These are phyloP conservation scores for Trichocladium uniseriatum DNA, from an alignment of 495 filamentous ascomycete genomes.

Conservation along the genomic window DNA sequence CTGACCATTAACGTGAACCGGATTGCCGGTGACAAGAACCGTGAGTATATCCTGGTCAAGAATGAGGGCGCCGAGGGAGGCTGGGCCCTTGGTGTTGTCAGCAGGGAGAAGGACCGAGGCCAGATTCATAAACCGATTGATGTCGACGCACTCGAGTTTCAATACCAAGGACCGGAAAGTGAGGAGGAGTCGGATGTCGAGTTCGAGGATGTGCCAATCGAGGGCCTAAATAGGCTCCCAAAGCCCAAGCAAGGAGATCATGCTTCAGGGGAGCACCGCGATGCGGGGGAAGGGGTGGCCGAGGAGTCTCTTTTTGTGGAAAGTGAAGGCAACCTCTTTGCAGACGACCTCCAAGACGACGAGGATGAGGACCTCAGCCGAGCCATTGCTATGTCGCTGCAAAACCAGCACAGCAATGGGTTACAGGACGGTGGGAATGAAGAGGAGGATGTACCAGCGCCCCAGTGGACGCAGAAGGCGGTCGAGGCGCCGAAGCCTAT, in stretches of 20 bases:
- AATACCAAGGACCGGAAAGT: constrained; percentile 47
- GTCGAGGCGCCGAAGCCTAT: constrained; percentile 47
- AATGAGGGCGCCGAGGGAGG: constrained; percentile 91
- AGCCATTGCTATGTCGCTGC: constrained; percentile 77
- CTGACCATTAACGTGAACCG: constrained; percentile 54
- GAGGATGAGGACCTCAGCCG: constrained; percentile 72
- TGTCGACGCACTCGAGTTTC: constrained; percentile 62
- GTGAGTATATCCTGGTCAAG: constrained; percentile 92
- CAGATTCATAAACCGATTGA: constrained; percentile 77
- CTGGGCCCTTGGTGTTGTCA: constrained; percentile 93
- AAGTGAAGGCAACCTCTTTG: constrained; percentile 25
- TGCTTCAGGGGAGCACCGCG: not conserved
- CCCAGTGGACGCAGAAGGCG: constrained; percentile 47
- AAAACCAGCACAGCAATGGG: constrained; percentile 32
- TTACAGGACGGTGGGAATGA: constrained; percentile 53
- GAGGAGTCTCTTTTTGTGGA: constrained; percentile 61
- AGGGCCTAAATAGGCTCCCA: constrained; percentile 82
- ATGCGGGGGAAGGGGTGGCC: constrained; percentile 6
- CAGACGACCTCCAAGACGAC: constrained; percentile 32
- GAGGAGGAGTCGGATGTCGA: constrained; percentile 63
- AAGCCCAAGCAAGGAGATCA: constrained; percentile 33
- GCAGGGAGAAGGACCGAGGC: constrained; percentile 63
- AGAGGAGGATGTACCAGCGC: constrained; percentile 51
- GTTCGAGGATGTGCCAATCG: constrained; percentile 94
- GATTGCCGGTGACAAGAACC: constrained; percentile 80